A percentile compares a stretch with the other conserved stretches of the same genome.
phyloP scores from a whole-genome alignment of 2,329 filamentous ascomycete species.

The Thermothelomyces thermophilus region DNA sequence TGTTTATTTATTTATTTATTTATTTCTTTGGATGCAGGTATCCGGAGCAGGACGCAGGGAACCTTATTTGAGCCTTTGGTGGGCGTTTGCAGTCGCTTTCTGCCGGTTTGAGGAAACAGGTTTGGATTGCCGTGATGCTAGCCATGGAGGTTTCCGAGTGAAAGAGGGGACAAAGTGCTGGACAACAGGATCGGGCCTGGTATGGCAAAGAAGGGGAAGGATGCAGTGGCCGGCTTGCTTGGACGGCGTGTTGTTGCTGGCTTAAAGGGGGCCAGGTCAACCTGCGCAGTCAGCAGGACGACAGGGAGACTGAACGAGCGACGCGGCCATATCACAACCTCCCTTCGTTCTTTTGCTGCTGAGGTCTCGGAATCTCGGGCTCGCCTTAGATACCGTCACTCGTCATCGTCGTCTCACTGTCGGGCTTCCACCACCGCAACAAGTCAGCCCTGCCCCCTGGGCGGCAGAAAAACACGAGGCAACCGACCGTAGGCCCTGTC shows the following conservation, averaged over 20 bases:
- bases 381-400: too few species aligned
- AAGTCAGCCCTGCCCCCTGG: slow-evolving; percentile 8
- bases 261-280: neutral
- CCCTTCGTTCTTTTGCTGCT: too few species aligned
- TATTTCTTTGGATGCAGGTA: slow-evolving; percentile 10
- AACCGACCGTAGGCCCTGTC: slow-evolving; percentile 1
- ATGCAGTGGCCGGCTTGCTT: too few species aligned
- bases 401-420: neutral
- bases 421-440: neutral
- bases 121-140: neutral
- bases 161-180: neutral
- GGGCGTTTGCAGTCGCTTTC: slow-evolving; percentile 13
- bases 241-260: neutral
- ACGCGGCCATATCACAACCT: too few species aligned
- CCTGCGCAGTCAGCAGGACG: too few species aligned
- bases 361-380: too few species aligned
- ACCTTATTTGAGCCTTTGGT: slow-evolving; percentile 15
- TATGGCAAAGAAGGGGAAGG: too few species aligned
- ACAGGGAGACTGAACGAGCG: too few species aligned
- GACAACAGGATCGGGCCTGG: neutral
- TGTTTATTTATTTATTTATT: too few species aligned
- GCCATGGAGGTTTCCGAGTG: neutral
- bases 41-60: slow-evolving; percentile 12
- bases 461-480: neutral
- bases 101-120: neutral